Conservation (phyloP, 2,329 filamentous ascomycete species). For the Penicillium sp. region DNA sequence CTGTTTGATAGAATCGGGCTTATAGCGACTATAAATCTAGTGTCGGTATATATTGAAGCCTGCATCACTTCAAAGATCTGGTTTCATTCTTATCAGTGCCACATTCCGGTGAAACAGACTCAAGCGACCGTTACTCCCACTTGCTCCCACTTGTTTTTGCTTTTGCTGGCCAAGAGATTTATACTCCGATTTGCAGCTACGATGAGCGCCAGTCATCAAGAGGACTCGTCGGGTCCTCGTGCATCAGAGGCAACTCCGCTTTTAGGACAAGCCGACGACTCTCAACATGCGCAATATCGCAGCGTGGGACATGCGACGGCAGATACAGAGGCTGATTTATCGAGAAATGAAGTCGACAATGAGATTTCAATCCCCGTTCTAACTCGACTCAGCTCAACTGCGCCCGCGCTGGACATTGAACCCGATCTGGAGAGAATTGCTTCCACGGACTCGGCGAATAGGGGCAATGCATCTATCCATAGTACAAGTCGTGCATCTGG, state of each 20-base stretch:
- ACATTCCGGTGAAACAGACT: too few relatives aligned
- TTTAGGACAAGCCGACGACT: constrained; percentile 7
- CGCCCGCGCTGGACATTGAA: constrained; percentile 25
- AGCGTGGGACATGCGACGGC: constrained; percentile 2
- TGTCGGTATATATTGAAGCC: too few relatives aligned
- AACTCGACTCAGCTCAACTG: constrained; percentile 25
- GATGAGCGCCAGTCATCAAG: constrained; percentile 3
- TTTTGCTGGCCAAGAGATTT: not conserved
- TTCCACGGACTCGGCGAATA: constrained; percentile 11
- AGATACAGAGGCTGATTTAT: constrained; percentile 4
- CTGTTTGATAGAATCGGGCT: too few relatives aligned
- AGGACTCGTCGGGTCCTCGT: not conserved
- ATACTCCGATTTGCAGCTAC: not conserved
- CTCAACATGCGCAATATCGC: constrained; percentile 9
- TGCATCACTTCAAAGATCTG: too few relatives aligned
- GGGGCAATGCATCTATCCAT: constrained; percentile 6
- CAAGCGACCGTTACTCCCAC: too few relatives aligned
- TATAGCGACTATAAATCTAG: too few relatives aligned
- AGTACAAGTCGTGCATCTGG: constrained; percentile 4
- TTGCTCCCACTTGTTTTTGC: too few relatives aligned
- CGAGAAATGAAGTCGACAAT: constrained; percentile 8
- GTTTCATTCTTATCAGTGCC: not conserved
- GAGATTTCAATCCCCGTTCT: constrained; percentile 21
- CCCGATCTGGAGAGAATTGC: constrained; percentile 23
- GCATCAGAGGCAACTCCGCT: constrained; percentile 19